Evolutionary conservation across 495 filamentous ascomycete genomes (phyloP).

Genomic region (Sabuloglossum arenarium): DNA sequence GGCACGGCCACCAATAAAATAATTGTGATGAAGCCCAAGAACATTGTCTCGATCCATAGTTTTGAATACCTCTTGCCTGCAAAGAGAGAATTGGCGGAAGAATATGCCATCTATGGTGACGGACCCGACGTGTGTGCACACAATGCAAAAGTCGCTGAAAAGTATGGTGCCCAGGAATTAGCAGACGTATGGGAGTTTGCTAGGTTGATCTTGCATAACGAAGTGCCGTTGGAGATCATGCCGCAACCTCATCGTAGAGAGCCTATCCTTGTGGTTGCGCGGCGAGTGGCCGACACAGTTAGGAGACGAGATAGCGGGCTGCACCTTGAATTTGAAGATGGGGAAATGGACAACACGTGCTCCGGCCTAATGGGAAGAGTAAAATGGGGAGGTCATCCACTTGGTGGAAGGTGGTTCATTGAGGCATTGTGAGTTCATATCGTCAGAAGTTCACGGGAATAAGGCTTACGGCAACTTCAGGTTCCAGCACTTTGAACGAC

Average conservation of each 20-base stretch:
- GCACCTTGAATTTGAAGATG: slow-evolving; percentile 23
- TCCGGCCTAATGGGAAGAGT: slow-evolving; percentile 29
- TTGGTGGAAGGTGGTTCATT: slow-evolving; percentile 56
- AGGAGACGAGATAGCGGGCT: slow-evolving; percentile 25
- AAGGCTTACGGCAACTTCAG: slow-evolving; percentile 10
- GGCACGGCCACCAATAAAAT: slow-evolving; percentile 17
- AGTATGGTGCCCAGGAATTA: slow-evolving; percentile 49
- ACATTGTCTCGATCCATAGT: slow-evolving; percentile 48
- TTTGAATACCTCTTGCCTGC: slow-evolving; percentile 48
- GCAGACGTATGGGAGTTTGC: slow-evolving; percentile 73
- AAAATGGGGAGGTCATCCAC: slow-evolving; percentile 70
- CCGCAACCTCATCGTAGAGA: slow-evolving; percentile 25
- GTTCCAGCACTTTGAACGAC: slow-evolving; percentile 58
- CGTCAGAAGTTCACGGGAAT: not conserved
- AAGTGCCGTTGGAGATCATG: slow-evolving; percentile 47
- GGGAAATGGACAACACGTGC: slow-evolving; percentile 7
- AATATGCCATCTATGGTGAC: slow-evolving; percentile 70
- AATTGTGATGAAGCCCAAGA: slow-evolving; percentile 21
- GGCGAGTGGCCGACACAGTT: slow-evolving; percentile 19
- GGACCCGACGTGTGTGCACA: slow-evolving; percentile 59
- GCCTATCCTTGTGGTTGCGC: slow-evolving; percentile 40
- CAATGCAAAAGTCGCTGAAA: slow-evolving; percentile 59
- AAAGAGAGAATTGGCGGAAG: slow-evolving; percentile 49
- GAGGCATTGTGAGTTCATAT: slow-evolving; percentile 16
- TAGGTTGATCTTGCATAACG: slow-evolving; percentile 52